Conservation (phyloP, 768 basidiomycete species). For the Pleurotus djamor region DNA sequence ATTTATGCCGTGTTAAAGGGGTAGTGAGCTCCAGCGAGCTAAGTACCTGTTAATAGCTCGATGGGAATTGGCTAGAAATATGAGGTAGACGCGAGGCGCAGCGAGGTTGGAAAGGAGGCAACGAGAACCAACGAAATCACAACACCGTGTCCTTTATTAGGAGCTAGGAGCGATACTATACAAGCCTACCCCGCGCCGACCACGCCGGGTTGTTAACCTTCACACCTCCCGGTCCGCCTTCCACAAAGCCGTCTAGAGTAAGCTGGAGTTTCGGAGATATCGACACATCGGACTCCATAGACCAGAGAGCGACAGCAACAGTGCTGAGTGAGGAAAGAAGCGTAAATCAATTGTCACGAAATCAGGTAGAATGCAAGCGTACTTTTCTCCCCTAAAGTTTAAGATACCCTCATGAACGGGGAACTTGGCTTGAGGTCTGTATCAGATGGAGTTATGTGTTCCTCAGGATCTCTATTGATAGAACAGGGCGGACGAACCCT, state of each 20-base stretch:
- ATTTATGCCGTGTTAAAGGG: too few relatives aligned
- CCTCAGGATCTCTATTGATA: not conserved
- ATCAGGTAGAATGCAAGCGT: conserved; percentile 16
- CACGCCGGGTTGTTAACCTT: conserved; percentile 58
- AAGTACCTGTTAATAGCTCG: too few relatives aligned
- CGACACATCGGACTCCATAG: conserved; percentile 45
- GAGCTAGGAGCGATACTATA: too few relatives aligned
- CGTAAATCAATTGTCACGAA: not conserved
- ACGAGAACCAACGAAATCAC: too few relatives aligned
- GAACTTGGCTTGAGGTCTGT: conserved; percentile 78
- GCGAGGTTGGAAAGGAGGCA: too few relatives aligned
- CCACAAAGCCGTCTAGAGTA: conserved; percentile 52
- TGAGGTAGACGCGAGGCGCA: too few relatives aligned
- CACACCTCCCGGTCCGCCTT: conserved; percentile 65
- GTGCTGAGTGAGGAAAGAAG: conserved; percentile 30
- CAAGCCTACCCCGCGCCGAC: conserved; percentile 33
- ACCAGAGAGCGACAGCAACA: conserved; percentile 68
- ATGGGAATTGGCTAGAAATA: too few relatives aligned
- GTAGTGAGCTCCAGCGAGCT: too few relatives aligned
- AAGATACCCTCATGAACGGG: conserved; percentile 83
- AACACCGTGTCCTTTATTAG: too few relatives aligned
- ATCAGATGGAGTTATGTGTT: not conserved
- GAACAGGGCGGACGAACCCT: conserved; percentile 34
- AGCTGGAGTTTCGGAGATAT: conserved; percentile 54
- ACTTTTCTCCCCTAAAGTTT: conserved; percentile 73